Conservation (phyloP, 2,329 filamentous ascomycete species). For the Seiridium unicorne region DNA sequence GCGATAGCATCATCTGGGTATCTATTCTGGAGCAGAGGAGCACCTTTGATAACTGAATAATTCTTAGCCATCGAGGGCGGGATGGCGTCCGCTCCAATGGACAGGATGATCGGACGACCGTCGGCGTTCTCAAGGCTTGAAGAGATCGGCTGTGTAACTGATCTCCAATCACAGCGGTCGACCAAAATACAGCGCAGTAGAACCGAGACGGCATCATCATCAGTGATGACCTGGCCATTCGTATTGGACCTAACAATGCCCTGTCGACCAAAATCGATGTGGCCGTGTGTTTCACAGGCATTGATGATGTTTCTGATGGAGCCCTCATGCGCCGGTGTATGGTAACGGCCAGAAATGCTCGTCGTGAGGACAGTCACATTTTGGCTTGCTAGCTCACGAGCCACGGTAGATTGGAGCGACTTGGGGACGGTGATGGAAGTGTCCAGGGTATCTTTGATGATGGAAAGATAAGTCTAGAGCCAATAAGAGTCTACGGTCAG, state of each 20-base stretch:
- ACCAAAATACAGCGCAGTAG: neutral
- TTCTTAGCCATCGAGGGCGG: neutral
- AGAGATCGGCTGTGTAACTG: neutral
- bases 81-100: neutral
- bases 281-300: neutral
- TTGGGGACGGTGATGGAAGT: neutral
- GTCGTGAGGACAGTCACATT: neutral
- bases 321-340: neutral
- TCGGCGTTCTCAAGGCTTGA: neutral
- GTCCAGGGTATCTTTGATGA: neutral
- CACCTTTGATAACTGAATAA: neutral
- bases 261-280: neutral
- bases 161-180: neutral
- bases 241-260: neutral
- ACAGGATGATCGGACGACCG: neutral
- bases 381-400: neutral
- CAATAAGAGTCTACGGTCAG: no score
- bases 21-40: neutral
- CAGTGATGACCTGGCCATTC: neutral
- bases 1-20: neutral
- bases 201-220: neutral
- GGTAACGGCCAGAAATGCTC: neutral
- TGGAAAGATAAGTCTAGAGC: neutral
- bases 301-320: neutral
- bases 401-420: neutral